Conservation (phyloP, 176 grass and related monocot species). For the maize (Zea mays) region DNA sequence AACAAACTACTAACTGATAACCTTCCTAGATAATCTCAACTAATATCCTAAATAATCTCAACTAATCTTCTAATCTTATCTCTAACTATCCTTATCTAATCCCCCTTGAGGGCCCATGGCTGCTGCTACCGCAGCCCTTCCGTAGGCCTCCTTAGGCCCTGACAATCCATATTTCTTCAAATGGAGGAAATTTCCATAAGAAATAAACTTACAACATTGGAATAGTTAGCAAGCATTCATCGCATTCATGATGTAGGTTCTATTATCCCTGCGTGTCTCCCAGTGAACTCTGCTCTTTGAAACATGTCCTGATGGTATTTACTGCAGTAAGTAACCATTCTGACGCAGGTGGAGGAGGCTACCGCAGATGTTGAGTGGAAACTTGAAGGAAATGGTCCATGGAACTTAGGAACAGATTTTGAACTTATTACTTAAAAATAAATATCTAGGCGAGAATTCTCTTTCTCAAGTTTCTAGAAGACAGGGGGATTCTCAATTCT, state of each 20-base stretch:
- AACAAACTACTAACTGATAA: no score
- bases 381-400: conserved; percentile 77
- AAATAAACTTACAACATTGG: not conserved
- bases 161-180: not conserved
- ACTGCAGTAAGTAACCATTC: not conserved
- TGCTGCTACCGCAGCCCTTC: no score
- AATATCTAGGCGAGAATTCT: no score
- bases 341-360: conserved; percentile 49
- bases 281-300: not conserved
- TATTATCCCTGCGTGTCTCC: not conserved
- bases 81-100: no score
- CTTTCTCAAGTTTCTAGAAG: no score
- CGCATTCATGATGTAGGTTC: not conserved
- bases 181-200: conserved; percentile 12
- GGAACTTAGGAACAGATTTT: conserved; percentile 69
- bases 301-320: conserved; percentile 21
- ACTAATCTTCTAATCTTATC: no score
- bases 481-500: no score
- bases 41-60: no score
- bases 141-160: no score
- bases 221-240: not conserved
- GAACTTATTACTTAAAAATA: no score
- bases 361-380: conserved; percentile 78
- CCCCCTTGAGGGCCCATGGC: no score
- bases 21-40: no score